Base-by-base conservation (phyloP, 2,329 filamentous ascomycete species). In the Nemania bipapillata region DNA sequence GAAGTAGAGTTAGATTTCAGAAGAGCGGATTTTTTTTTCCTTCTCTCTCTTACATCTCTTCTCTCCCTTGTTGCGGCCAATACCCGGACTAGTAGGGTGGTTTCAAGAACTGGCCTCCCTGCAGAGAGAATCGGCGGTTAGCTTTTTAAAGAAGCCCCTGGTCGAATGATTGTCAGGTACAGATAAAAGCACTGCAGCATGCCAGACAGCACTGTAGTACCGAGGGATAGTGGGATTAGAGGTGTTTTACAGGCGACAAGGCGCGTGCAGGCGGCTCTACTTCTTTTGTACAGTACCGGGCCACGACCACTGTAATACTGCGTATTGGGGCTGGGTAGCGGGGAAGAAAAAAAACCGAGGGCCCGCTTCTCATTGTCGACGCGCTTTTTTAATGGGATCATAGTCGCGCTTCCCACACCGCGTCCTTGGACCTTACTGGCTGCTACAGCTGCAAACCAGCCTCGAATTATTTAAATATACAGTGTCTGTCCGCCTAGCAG, bases 401-500 rank as follows among this genome's bases (percentile, higher is more conserved):
- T 47, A 72, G 63, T 68, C 70, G 70, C 74, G 68, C 65, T 53
- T 59, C 66, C 63, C 65, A 50, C 70, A 71, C 68, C 74, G 71
- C 70, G 74, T 73, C 67, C 71, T 68, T 62, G 47, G 40, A 69
- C 70, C 63, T 72, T 30, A 72, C 71, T 73, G 65, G 68, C 24
- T 57, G n/a, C 12, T 28, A 12, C 45, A 35, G 30, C 35, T 9
- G 49, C 47, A 7, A 63, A 52, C 52, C 57, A 63, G 30, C 67
- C 60, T 65, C 59, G 12, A 30, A 7, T 50, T 65, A 7, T 50
- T 65, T 65, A 54, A 26, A 55, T 32, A 26, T 11, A 65, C 28
- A 63, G 49, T 57, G 45, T 52, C 47, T 26, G 52, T 66, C 3
- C 15, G 4, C n/a, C 7, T 35, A 71, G 67, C 54, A 49, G 54